Conservation (phyloP, 352 stramenopile species). For the Phytophthora pistaciae region DNA sequence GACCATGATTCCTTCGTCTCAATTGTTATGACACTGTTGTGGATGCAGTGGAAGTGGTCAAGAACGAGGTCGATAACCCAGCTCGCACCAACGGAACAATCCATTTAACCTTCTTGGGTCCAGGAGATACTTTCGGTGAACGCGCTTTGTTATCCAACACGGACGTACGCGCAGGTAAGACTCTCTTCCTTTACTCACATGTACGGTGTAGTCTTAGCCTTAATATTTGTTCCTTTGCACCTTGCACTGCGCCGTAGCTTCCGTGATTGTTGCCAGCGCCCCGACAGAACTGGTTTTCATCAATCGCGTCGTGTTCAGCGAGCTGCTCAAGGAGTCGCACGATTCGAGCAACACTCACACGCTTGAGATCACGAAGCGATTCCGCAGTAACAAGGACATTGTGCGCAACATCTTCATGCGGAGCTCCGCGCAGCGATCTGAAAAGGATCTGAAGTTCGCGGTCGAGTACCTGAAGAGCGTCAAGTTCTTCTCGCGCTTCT, state of each 20-base stretch:
- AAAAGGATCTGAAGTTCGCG: constrained; percentile 88
- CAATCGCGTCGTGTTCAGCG: constrained; percentile 71
- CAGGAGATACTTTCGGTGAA: constrained; percentile 84
- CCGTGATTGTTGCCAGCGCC: constrained; percentile 59
- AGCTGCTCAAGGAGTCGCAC: constrained; percentile 72
- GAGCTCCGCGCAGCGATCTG: constrained; percentile 66
- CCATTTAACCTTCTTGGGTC: constrained; percentile 53
- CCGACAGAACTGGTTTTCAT: constrained; percentile 75
- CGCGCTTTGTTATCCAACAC: constrained; percentile 67
- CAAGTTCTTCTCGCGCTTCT: constrained; percentile 90
- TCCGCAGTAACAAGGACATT: constrained; percentile 89
- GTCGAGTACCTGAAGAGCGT: constrained; percentile 89
- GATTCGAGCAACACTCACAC: constrained; percentile 46
- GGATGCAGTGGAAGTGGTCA: constrained; percentile 62
- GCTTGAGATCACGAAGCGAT: constrained; percentile 80
- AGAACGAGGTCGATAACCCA: constrained; percentile 34
- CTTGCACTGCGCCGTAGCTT: constrained; percentile 41
- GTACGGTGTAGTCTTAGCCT: neutral
- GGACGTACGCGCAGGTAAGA: constrained; percentile 67
- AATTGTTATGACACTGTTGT: constrained; percentile 1
- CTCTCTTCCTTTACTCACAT: neutral
- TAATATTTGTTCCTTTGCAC: neutral
- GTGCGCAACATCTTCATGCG: constrained; percentile 88
- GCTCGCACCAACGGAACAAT: constrained; percentile 30
- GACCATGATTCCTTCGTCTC: neutral